Evolutionary conservation across 768 basidiomycete genomes (phyloP), one percentile per base, ranked within the genome.

Genomic region (Auriscalpium microsporum): DNA sequence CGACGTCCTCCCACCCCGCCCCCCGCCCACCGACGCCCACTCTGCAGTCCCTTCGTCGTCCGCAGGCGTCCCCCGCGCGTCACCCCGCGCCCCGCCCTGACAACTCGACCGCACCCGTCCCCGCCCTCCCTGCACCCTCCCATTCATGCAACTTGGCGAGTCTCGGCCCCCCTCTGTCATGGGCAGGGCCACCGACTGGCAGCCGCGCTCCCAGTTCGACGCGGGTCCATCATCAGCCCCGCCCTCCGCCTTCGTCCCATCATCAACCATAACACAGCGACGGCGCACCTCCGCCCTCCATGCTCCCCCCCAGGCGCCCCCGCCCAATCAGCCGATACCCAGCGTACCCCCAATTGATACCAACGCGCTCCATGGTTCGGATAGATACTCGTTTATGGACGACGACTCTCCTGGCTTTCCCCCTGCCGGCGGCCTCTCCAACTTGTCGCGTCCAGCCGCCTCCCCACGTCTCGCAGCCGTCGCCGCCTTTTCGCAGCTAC

Each of bases 311-410:
- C 79, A 83, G 40, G 82, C 72, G 3, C 87, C 87, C 17, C 87
- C 87, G 45, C 87, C 87, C 19, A 81, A 74, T 63, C 78, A 82
- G 62, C 87, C 87, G 49, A 89, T 90, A 56, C 87, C 87, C 50
- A 82, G 74, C 62, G 63, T 87, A 37, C 87, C 87, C 42, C 61
- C 67, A 16, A 61, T 69, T 34, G 56, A 55, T 51, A 53, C 63
- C 69, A 65, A 54, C 62, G 57, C 60, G 59, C 60, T 64, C 65
- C 50, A 69, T 60, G 52, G 65, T 60, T 67, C 40, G 35, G 53
- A 56, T 45, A 23, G 54, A 10, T 37, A 54, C 50, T 48, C 55
- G 16, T 33, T 54, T 8, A 58, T 63, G 28, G 68, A 68, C 52
- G 62, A 62, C 37, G 63, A 60, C 52, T 37, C 58, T 47, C 60